Conservation (phyloP, 2,329 filamentous ascomycete genomes). For the Calonectria montana region DNA sequence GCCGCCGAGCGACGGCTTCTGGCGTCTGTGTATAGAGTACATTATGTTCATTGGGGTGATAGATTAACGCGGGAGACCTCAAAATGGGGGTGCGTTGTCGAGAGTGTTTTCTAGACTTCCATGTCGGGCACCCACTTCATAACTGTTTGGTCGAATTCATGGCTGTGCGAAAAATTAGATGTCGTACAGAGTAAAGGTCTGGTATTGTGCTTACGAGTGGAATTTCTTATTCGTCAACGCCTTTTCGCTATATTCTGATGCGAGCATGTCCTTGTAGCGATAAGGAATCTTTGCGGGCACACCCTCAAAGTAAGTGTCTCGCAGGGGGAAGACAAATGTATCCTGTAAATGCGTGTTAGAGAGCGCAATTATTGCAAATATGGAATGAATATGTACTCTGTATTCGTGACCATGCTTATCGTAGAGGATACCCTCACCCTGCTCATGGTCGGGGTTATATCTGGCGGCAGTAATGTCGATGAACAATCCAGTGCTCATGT, state of each 20-base stretch:
- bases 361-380: not conserved
- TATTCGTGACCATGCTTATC: constrained; percentile 65
- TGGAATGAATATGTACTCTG: constrained; percentile 47
- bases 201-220: constrained; percentile 58
- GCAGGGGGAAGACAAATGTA: constrained; percentile 74
- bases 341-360: constrained; percentile 48
- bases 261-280: constrained; percentile 67
- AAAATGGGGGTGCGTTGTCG: not conserved
- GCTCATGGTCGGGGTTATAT: constrained; percentile 58
- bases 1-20: not conserved
- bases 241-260: constrained; percentile 66
- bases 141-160: constrained; percentile 54
- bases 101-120: not conserved
- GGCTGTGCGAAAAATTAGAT: constrained; percentile 44
- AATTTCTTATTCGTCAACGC: constrained; percentile 64
- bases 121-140: constrained; percentile 47
- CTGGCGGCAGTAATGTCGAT: constrained; percentile 64
- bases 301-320: constrained; percentile 76
- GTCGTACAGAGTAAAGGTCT: too few relatives aligned
- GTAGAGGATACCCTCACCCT: constrained; percentile 58
- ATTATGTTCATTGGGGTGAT: not conserved
- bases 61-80: not conserved
- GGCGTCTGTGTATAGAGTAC: not conserved
- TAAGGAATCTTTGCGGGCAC: constrained; percentile 74
- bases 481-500: constrained; percentile 58